Evolutionary conservation across 2,329 filamentous ascomycete species (phyloP).

Genomic region (Sporothrix curviconia): DNA sequence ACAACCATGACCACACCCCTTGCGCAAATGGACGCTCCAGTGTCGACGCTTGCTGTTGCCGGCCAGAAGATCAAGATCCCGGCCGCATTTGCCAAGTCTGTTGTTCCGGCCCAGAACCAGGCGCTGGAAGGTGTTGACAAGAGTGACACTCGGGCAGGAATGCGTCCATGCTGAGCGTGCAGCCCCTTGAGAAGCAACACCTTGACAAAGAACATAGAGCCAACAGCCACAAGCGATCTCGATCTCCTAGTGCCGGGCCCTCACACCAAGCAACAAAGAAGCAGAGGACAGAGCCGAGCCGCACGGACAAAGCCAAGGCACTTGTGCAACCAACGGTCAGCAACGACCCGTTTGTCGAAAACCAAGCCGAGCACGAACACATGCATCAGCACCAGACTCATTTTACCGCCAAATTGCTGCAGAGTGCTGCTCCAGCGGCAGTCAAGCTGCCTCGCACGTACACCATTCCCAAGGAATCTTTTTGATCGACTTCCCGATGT

Average conservation of each 20-base stretch:
- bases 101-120: neutral
- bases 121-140: neutral
- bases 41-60: neutral
- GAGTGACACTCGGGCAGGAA: neutral
- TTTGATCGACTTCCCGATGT: too few relatives aligned
- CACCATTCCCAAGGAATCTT: too few relatives aligned
- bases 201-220: too few relatives aligned
- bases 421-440: neutral
- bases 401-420: constrained; percentile 15
- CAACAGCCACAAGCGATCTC: neutral
- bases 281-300: neutral
- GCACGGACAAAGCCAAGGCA: neutral
- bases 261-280: neutral
- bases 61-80: neutral
- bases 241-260: neutral
- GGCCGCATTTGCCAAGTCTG: neutral
- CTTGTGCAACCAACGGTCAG: neutral
- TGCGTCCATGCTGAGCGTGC: neutral
- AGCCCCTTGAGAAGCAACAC: neutral
- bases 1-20: constrained; percentile 1
- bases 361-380: neutral
- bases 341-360: constrained; percentile 13
- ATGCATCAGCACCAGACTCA: neutral
- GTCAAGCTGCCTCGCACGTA: neutral
- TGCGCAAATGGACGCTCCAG: neutral